Evolutionary conservation across 345 rosid genomes (phyloP).

Genomic region (Eucalyptus pumila): DNA sequence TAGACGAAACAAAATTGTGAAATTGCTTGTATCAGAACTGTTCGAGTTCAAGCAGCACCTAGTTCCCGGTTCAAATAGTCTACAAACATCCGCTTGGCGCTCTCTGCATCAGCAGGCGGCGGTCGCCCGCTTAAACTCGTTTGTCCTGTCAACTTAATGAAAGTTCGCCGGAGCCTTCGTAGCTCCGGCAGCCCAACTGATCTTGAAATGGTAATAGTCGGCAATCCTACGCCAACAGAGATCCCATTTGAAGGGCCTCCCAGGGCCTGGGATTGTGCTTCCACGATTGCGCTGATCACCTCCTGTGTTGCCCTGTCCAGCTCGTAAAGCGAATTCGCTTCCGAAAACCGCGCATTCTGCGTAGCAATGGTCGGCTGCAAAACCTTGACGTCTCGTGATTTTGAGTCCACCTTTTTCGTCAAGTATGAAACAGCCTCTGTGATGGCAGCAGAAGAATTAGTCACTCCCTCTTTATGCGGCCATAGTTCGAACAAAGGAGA

Average conservation of each 20-base stretch:
- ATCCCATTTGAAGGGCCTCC: slow-evolving; percentile 65
- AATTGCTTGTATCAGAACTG: background rate
- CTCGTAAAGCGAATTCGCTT: slow-evolving; percentile 78
- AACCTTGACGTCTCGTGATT: slow-evolving; percentile 57
- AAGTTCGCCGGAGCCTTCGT: slow-evolving; percentile 72
- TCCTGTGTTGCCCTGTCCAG: slow-evolving; percentile 87
- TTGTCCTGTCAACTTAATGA: slow-evolving; percentile 78
- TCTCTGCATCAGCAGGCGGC: slow-evolving; percentile 75
- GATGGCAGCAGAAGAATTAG: slow-evolving; percentile 49
- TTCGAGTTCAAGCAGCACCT: slow-evolving; percentile 18
- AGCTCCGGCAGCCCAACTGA: slow-evolving; percentile 84
- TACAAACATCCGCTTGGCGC: slow-evolving; percentile 85
- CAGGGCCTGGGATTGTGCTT: slow-evolving; percentile 60
- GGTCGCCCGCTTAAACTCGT: slow-evolving; percentile 84
- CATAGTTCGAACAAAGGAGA: slow-evolving; percentile 79
- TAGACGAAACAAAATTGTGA: background rate
- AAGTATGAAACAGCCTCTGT: slow-evolving; percentile 66
- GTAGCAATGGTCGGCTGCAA: slow-evolving; percentile 97
- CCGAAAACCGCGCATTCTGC: slow-evolving; percentile 51
- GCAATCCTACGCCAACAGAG: slow-evolving; percentile 46
- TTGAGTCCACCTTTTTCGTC: slow-evolving; percentile 67
- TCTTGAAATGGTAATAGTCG: slow-evolving; percentile 43
- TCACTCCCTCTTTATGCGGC: slow-evolving; percentile 45
- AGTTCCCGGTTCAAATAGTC: slow-evolving; percentile 91
- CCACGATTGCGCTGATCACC: slow-evolving; percentile 57